Evolutionary conservation across 2,329 filamentous ascomycete species (phyloP), one percentile per base, ranked within the genome.

Genomic region (Monosporascus sp.): DNA sequence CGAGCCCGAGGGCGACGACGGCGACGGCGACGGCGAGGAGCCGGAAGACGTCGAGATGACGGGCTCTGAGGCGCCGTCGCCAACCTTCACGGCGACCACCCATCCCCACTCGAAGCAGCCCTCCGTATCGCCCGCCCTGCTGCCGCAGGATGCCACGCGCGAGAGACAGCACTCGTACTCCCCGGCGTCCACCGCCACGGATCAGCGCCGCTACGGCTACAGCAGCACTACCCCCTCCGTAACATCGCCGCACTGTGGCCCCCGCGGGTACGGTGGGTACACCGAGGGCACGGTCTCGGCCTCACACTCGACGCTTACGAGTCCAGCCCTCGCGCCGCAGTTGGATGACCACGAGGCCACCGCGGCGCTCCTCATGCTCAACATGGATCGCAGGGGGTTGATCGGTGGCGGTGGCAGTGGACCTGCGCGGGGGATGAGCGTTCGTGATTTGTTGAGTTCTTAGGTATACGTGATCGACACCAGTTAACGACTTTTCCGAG

Each of bases 331-430:
- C 45, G 65, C 72, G 20, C 81, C 83, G 0, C 79, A 82, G 63
- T 73, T 74, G 37, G 81, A 85, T 49, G 84, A 88, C 57, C 86
- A 91, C 56, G 90, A 94, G 68, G 92, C 91, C 1, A 94, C 91
- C 7, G 87, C 90, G 14, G 92, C 91, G 3, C 70, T 96, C 61
- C 71, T 96, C 68, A 96, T 96, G 91, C 75, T 97, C 55, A 95
- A 92, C 60, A 84, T 79, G 51, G 91, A 94, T 67, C 81, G 89
- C 41, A 78, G 89, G 37, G 78, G 77, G 38, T 74, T 72, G 11
- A 18, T 35, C n/a, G 47, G 43, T 8, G 15, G 40, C 45, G 38
- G 40, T 18, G 18, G 53, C 49, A 37, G 15, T 7, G 52, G 63
- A 2, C 64, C 67, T 26, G 74, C 70, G 9, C 69, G 79, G 49